Base-by-base conservation (phyloP, 108 stramenopile species). In the Asterionellopsis glacialis region DNA sequence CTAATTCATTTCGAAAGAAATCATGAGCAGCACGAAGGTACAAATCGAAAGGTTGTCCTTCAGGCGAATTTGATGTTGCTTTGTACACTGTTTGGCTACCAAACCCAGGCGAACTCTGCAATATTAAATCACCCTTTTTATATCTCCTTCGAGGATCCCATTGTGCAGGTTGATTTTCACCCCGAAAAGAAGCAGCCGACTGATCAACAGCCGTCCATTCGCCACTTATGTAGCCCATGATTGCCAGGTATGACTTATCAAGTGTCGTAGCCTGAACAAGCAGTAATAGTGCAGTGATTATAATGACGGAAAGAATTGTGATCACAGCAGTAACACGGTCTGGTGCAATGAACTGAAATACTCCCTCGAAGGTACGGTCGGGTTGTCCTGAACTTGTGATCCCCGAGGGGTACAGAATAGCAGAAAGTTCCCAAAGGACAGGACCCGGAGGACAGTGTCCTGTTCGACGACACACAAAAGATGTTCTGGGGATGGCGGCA, bases 91-190 rank as follows among this genome's bases (percentile, higher is more conserved):
- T 59, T 6, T 1, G 3, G 23, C 26, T 10, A 2, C 68, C 59
- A 45, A 67, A 51, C 3, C 61, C 63, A 21, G 52, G 55, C 3
- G 51, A 61, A 22, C 16, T 6, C 2, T 62, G 40, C 6, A 61
- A 51, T 25, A 88, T 67, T 16, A 75, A 40, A 55, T 88, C 87
- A 38, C 84, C 88, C 60, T 85, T 85, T 45, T 85, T 85, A 59
- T 85, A 89, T 25, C 80, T 71, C 45, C 70, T 64, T 45, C 78
- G 74, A 13, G 83, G 76, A 52, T 84, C 83, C 87, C 87, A 88
- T 48, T 73, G 76, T 55, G 74, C 67, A 27, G 75, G 61, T 19
- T 65, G 6, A 6, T 28, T 19, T 22, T 27, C 26, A 61, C 48
- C 47, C 11, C 53, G 50, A 1, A 61, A 15, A 21, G 55, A 27